Evolutionary conservation across 83 land plant genomes (phyloP), one percentile per base, ranked within the genome.

Genomic region (Thuja plicata): DNA sequence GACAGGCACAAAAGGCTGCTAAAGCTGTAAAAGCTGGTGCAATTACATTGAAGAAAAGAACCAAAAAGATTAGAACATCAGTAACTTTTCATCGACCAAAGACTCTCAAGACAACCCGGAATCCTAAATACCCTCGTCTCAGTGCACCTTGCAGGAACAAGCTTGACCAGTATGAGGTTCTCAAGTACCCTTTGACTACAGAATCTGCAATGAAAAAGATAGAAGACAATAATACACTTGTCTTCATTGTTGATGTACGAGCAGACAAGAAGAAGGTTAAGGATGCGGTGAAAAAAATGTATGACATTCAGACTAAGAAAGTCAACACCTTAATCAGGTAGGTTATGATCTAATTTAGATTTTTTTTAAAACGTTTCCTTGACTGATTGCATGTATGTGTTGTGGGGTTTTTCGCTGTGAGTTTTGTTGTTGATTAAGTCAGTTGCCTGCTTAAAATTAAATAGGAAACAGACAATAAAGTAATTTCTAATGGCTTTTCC

Each of bases 161-260:
- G 92, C 94, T 93, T 82, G 96, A 94, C 76, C 96, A 94, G 57
- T 94, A 94, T 85, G 92, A 93, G 88, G 92, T 94, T 38, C 92
- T 94, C 41, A 94, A 94, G 85, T 94, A 91, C 85, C 95, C 95
- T 3, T 85, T 94, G 35, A 93, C 96, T 45, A 94, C 96, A 30
- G 95, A 94, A 88, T 94, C 95, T 30, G 96, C 96, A 70, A 94
- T 93, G 96, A 94, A 94, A 88, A 93, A 94, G 89, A 94, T 93
- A 57, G 96, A 94, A 77, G 96, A 94, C 90, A 94, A 94, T 88
- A 94, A 92, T 78, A 93, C 96, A 46, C 82, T 93, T 78, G 96
- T 94, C 77, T 94, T 93, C 90, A 94, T 94, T 87, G 95, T 94
- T 50, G 96, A 94, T 90, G 90, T 94, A 9, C 89, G 95, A 32